Evolutionary conservation across 2,329 filamentous ascomycete genomes (phyloP), one percentile per base, ranked within the genome.

Genomic region (Dactylonectria estremocensis): DNA sequence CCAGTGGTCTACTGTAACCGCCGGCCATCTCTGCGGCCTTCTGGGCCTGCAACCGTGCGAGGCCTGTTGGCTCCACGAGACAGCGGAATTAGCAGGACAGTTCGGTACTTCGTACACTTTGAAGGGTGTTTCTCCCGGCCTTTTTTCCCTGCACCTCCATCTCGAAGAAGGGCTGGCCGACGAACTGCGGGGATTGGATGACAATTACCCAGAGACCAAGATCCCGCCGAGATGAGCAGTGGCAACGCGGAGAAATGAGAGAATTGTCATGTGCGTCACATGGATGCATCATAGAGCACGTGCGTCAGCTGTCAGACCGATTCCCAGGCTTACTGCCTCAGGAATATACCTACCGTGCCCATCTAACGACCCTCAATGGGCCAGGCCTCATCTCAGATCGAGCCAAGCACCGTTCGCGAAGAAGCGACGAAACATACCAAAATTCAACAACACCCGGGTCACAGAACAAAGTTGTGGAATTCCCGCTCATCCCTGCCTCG

Each of bases 1-100:
- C 50, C 31, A 63, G 60, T 63, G 60, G 60, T 33, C 60, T 63
- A 2, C 53, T 57, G 33, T 63, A 63, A 54, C 60, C 60, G 60
- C 60, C 60, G 60, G 52, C 60, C 60, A 22, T 45, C 31, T 48
- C 60, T 63, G 60, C 60, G 52, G 52, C 60, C 60, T 50, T 24
- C 60, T 43, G 31, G 53, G 57, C 16, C 40, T 18, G 48, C 35
- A 20, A 2, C 22, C 10, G 48, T 46, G 14, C 46, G 5, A 49
- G 46, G 46, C 46, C 46, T 22, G 18, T 18, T 28, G 53, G 20
- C 33, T 45, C 50, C 50, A 33, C 50, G 43, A 40, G 33, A 37
- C 57, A 46, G n/a, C 48, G 52, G 49, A 52, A 60, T 50, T 60
- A 33, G 57, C 46, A 43, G 43, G 24, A 49, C 46, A 49, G 10